Evolutionary conservation across 768 basidiomycete genomes (phyloP).

Genomic region (Mycena sanguinolenta): DNA sequence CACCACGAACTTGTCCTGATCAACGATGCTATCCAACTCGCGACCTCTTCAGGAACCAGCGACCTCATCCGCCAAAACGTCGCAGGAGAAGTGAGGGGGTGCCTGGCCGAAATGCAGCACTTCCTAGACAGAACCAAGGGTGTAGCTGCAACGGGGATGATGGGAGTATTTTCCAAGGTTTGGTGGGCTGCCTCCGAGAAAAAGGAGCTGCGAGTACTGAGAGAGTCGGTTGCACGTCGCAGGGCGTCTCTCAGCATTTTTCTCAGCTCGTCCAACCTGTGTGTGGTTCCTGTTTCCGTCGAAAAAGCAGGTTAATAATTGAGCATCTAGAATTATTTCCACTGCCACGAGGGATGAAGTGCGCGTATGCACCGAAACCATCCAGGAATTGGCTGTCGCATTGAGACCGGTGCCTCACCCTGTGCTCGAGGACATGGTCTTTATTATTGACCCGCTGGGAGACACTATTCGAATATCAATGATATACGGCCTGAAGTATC

Average conservation of each 20-base stretch:
- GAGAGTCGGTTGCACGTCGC: no score
- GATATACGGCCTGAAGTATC: no score
- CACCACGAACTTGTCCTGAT: no score
- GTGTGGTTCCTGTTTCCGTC: neutral
- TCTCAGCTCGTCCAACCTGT: slow-evolving; percentile 20
- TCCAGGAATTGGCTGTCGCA: slow-evolving; percentile 8
- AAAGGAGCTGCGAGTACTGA: no score
- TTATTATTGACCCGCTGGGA: no score
- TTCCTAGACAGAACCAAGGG: slow-evolving; percentile 10
- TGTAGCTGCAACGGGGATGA: slow-evolving; percentile 3
- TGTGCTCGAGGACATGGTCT: slow-evolving; percentile 15
- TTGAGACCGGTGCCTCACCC: slow-evolving; percentile 13
- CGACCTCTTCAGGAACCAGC: neutral
- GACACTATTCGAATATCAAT: no score
- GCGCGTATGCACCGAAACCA: slow-evolving; percentile 1
- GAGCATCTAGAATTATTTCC: slow-evolving; percentile 2
- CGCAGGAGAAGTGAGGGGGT: neutral
- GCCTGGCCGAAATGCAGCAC: no score
- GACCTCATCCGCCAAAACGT: neutral
- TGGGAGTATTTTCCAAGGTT: slow-evolving; percentile 4
- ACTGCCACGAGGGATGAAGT: slow-evolving; percentile 16
- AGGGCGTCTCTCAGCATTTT: slow-evolving; percentile 11
- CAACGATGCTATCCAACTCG: slow-evolving; percentile 16
- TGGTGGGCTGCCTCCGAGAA: no score
- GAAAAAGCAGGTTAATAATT: neutral